Conservation (phyloP, 257 asterid genomes). For the Fraxinus americana region DNA sequence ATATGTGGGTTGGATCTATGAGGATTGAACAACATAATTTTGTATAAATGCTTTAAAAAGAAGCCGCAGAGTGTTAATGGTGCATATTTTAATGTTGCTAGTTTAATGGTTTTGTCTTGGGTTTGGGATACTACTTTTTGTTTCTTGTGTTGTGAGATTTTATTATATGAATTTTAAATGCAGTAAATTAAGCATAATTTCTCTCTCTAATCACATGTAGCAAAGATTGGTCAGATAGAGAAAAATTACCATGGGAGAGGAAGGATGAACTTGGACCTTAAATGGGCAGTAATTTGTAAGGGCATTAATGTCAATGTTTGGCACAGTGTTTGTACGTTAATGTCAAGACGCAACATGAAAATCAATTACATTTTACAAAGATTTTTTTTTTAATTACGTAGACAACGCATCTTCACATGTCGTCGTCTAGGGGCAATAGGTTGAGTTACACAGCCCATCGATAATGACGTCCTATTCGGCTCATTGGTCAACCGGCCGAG, state of each 20-base stretch:
- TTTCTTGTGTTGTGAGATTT: constrained; percentile 58
- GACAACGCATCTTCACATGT: too few species aligned
- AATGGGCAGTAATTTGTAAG: constrained; percentile 25
- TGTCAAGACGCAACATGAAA: too few species aligned
- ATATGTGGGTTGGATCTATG: constrained; percentile 65
- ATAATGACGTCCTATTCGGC: too few species aligned
- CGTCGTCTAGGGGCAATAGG: too few species aligned
- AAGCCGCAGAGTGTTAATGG: constrained; percentile 59
- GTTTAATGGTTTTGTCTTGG: constrained; percentile 55
- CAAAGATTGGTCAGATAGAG: constrained; percentile 45
- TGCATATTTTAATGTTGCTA: constrained; percentile 44
- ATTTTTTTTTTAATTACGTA: too few species aligned
- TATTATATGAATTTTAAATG: constrained; percentile 21
- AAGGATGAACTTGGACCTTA: constrained; percentile 29
- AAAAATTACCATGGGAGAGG: constrained; percentile 46
- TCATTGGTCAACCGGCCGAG: too few species aligned
- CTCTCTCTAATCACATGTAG: constrained; percentile 32
- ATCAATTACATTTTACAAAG: background rate
- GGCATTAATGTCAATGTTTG: too few species aligned
- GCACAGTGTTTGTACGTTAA: too few species aligned
- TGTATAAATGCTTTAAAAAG: constrained; percentile 54
- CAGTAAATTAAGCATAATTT: constrained; percentile 19
- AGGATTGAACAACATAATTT: constrained; percentile 58
- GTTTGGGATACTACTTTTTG: constrained; percentile 50
- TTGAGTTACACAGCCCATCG: too few species aligned